Percentiles rank a stretch among this genome's conserved stretches.
Conservation (phyloP, 176 grass and related monocot species). For the Avena atlantica region DNA sequence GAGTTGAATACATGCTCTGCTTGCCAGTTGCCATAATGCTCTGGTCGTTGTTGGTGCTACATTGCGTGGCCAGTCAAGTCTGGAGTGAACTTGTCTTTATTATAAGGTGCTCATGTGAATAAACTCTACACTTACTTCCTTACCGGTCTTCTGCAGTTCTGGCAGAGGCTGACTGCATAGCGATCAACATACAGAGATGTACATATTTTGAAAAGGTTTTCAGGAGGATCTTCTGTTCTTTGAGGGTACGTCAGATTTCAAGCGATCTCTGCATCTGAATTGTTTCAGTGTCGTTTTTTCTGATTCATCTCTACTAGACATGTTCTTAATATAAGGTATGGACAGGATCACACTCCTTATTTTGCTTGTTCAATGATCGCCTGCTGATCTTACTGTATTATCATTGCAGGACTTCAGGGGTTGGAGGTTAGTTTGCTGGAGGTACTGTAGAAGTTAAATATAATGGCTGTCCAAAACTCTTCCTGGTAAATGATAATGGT, state of each 20-base stretch:
- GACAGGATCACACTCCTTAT: not conserved
- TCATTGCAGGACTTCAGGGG: slow-evolving; percentile 51
- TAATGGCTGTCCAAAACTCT: slow-evolving; percentile 31
- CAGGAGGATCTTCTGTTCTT: slow-evolving; percentile 22
- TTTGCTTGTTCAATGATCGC: slow-evolving; percentile 38
- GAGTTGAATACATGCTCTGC: slow-evolving; percentile 38
- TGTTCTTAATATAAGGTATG: slow-evolving; percentile 61
- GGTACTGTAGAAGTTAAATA: slow-evolving; percentile 34
- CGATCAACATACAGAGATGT: slow-evolving; percentile 30
- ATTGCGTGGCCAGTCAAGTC: slow-evolving; percentile 27
- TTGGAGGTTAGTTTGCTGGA: slow-evolving; percentile 54
- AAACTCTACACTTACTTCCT: not conserved
- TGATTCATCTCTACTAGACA: slow-evolving; percentile 49
- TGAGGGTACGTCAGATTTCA: slow-evolving; percentile 41
- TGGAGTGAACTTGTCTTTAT: slow-evolving; percentile 36
- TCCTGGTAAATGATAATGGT: slow-evolving; percentile 33
- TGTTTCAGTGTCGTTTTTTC: slow-evolving; percentile 58
- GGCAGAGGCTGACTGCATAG: not conserved
- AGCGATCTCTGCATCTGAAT: slow-evolving; percentile 42
- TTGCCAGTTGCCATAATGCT: slow-evolving; percentile 14
- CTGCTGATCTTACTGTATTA: slow-evolving; percentile 57
- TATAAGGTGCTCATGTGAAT: not conserved
- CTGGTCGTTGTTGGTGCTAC: slow-evolving; percentile 38
- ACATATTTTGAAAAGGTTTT: slow-evolving; percentile 17
- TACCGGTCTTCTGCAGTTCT: not conserved